Percentiles rank a stretch among this genome's conserved stretches.
Evolutionary conservation across 176 grass and related monocot species (phyloP).

Genomic region (Eleusine indica): DNA sequence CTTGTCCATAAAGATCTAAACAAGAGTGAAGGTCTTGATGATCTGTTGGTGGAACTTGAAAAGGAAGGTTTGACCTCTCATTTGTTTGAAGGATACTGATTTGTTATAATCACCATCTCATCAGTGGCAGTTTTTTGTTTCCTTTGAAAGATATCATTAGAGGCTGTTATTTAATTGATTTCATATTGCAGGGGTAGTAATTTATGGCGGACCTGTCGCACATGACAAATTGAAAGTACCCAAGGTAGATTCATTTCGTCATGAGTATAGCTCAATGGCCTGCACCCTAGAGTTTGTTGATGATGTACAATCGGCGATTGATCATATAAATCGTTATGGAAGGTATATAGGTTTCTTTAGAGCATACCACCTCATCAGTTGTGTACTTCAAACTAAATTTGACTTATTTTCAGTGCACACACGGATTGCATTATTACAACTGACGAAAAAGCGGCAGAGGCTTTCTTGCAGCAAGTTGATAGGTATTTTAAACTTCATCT

Average conservation of each 20-base stretch:
- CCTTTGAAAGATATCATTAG: not conserved
- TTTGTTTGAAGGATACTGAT: not conserved
- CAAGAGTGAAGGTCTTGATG: constrained; percentile 72
- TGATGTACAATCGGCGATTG: constrained; percentile 76
- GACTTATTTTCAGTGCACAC: constrained; percentile 65
- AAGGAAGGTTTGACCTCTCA: constrained; percentile 60
- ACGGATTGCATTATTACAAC: constrained; percentile 90
- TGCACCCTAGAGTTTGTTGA: constrained; percentile 93
- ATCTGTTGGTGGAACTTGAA: constrained; percentile 80
- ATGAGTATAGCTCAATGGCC: constrained; percentile 92
- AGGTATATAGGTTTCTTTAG: constrained; percentile 51
- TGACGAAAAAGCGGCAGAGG: constrained; percentile 64
- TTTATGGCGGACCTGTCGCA: constrained; percentile 83
- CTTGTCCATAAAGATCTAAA: constrained; percentile 92
- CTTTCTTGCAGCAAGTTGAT: constrained; percentile 89
- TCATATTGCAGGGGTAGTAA: constrained; percentile 67
- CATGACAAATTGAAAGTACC: constrained; percentile 71
- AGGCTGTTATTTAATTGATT: constrained; percentile 6
- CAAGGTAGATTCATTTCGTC: constrained; percentile 73
- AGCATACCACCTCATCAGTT: not conserved
- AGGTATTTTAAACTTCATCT: constrained; percentile 55
- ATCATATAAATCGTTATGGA: constrained; percentile 94
- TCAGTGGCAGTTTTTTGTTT: too few relatives aligned
- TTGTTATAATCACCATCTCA: not conserved
- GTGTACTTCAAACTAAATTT: not conserved